Percentiles rank a stretch among this genome's conserved stretches.
Conservation (phyloP, 371 early-diverging fungal genomes). For the Quaeritorhiza haematococci region DNA sequence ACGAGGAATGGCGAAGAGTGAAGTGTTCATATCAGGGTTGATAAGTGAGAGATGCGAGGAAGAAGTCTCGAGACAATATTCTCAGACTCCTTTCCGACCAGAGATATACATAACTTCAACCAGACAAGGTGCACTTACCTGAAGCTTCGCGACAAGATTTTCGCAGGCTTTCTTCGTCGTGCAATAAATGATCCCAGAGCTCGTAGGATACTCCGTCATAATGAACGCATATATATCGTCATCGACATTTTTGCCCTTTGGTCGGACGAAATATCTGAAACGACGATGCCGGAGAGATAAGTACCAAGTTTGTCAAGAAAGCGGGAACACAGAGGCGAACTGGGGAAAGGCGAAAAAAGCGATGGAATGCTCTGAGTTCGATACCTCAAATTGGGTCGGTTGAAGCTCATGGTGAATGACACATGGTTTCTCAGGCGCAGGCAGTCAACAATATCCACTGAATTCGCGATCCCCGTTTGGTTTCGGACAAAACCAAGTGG, state of each 20-base stretch:
- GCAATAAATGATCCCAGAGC: conserved; percentile 98
- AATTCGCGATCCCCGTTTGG: too few species aligned
- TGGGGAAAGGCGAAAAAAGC: not conserved
- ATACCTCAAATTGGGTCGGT: conserved; percentile 69
- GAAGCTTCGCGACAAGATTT: conserved; percentile 66
- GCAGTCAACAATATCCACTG: conserved; percentile 40
- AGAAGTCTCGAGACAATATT: not conserved
- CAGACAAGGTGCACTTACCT: conserved; percentile 19
- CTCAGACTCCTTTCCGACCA: too few species aligned
- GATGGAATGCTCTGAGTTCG: too few species aligned
- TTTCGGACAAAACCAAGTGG: too few species aligned
- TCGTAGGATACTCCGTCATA: conserved; percentile 51
- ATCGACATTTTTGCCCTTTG: conserved; percentile 44
- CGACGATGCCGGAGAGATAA: conserved; percentile 16
- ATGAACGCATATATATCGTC: conserved; percentile 81
- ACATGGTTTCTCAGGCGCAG: conserved; percentile 66
- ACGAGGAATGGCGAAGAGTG: too few species aligned
- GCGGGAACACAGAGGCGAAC: too few species aligned
- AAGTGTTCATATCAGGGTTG: too few species aligned
- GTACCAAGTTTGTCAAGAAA: conserved; percentile 21
- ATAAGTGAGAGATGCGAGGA: too few species aligned
- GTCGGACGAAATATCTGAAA: conserved; percentile 69
- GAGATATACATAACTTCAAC: too few species aligned
- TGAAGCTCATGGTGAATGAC: conserved; percentile 82
- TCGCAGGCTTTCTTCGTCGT: conserved; percentile 83